Evolutionary conservation across 208 protist species (phyloP).

Genomic region (Naegleria gruberi): DNA sequence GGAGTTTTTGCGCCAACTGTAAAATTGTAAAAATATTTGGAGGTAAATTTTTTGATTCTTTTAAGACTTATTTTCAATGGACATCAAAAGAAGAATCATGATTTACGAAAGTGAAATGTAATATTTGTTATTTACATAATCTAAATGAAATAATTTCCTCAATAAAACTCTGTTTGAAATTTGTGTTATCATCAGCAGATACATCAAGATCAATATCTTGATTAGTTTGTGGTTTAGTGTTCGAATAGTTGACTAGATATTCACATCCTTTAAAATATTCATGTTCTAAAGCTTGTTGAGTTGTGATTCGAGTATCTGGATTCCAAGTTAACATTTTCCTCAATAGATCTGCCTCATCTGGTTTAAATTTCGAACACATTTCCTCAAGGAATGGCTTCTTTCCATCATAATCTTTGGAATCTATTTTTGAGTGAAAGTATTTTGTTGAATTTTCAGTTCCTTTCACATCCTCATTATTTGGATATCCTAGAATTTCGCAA

Average conservation of each 20-base stretch:
- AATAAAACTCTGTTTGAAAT: background rate
- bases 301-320: background rate
- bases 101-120: no score
- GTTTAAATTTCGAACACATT: background rate
- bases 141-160: background rate
- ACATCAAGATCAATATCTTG: background rate
- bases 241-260: background rate
- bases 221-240: background rate
- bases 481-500: constrained; percentile 80
- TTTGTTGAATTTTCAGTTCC: background rate
- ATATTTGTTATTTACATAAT: no score
- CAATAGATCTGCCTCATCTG: background rate
- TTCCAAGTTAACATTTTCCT: background rate
- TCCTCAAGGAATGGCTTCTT: background rate
- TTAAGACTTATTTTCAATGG: no score
- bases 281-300: background rate
- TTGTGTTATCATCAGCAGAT: background rate
- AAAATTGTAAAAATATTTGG: no score
- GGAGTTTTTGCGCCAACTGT: no score
- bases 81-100: no score
- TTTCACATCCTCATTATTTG: background rate
- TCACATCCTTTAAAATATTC: background rate
- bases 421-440: background rate
- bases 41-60: no score
- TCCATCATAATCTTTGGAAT: background rate